Evolutionary conservation across 768 basidiomycete genomes (phyloP), one percentile per base, ranked within the genome.

Genomic region (Gelatoporia subvermispora): DNA sequence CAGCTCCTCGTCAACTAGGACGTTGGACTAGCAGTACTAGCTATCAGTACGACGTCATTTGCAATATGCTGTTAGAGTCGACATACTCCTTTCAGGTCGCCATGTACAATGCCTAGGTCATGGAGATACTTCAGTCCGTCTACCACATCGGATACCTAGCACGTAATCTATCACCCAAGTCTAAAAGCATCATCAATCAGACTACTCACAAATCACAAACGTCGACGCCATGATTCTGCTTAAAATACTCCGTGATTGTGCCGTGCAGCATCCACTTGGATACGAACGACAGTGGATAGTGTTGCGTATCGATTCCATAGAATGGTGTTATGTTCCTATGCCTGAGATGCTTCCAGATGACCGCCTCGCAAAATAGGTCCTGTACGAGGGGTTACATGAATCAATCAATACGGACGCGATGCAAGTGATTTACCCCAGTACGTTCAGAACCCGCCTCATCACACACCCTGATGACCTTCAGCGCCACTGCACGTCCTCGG

Each of bases 211-310:
- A 53, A 41, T 8, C 34, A 17, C 5, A 45, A n/a, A 4, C 52
- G 41, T 45, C 28, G 21, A 38, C 48, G 5, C 17, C 17, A 1
- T 49, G 52, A 20, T 50, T 9, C 16, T 17, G 21, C 3, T 20
- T 20, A n/a, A 53, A 9, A 38, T 49, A 53, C 7, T 23, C 41
- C 10, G 35, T 22, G 20, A 53, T 23, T 20, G 42, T 50, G 2
- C 52, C 52, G 40, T 53, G 28, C 23, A 11, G 24, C 52, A 53
- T 53, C 52, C 52, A 53, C 16, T 24, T 35, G 1, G 43, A 54
- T 10, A 54, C 43, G 37, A 54, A 35, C 3, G 28, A 36, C 8
- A 50, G 25, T 17, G 35, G 43, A 8, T 35, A 50, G 15, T 45
- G 16, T 8, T 45, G 36, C 18, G 8, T 35, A 35, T 48, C 23